Evolutionary conservation across 768 basidiomycete species (phyloP).

Genomic region (Tylopilus intermedius): DNA sequence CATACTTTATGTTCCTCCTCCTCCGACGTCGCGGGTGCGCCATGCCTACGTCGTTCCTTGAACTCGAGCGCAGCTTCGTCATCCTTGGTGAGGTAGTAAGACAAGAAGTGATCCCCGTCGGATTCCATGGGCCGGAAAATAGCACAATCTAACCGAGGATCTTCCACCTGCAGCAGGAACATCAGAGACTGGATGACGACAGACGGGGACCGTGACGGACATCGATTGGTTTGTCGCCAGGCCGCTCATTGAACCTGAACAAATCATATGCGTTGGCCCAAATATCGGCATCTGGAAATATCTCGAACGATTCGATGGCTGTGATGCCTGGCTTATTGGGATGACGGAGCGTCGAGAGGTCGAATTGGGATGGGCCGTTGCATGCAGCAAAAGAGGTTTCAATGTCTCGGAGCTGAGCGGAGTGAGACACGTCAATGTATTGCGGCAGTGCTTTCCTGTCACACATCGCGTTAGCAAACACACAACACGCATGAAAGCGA

Average conservation of each 20-base stretch:
- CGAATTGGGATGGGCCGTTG: constrained; percentile 51
- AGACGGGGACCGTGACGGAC: constrained; percentile 35
- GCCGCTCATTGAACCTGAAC: constrained; percentile 78
- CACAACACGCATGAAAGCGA: neutral
- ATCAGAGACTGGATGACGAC: neutral
- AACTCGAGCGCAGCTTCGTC: constrained; percentile 64
- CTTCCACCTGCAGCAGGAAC: constrained; percentile 48
- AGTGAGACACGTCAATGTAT: constrained; percentile 65
- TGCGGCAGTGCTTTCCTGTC: constrained; percentile 46
- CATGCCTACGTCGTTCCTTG: constrained; percentile 49
- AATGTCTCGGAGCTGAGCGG: constrained; percentile 72
- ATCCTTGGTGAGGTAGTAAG: constrained; percentile 76
- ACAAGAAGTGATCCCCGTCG: constrained; percentile 82
- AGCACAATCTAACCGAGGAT: constrained; percentile 80
- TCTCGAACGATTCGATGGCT: constrained; percentile 76
- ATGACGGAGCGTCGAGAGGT: constrained; percentile 58
- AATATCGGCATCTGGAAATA: constrained; percentile 79
- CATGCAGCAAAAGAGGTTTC: constrained; percentile 66
- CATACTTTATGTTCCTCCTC: constrained; percentile 53
- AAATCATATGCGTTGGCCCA: constrained; percentile 90
- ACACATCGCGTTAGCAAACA: neutral
- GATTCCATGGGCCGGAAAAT: constrained; percentile 84
- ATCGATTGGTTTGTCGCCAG: constrained; percentile 70
- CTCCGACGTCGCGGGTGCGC: constrained; percentile 42
- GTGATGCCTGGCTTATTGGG: constrained; percentile 73